A percentile compares a stretch with the other conserved stretches of the same genome.
Conservation (phyloP, 129 eudicot species). For the Artemisia argyi region DNA sequence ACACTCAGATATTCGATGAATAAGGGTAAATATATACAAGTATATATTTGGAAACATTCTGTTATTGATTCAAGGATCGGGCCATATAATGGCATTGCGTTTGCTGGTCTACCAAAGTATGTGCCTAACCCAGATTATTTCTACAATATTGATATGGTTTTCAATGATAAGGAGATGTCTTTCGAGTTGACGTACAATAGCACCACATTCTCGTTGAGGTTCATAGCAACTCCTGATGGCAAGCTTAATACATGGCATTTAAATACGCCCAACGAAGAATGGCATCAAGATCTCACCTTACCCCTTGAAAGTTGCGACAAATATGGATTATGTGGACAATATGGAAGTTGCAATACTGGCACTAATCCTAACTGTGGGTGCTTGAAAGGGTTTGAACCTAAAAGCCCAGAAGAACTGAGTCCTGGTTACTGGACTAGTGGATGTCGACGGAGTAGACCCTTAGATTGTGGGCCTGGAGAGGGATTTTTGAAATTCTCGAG, state of each 20-base stretch:
- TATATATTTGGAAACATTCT: conserved; percentile 11
- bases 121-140: background rate
- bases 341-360: conserved; percentile 12
- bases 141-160: background rate
- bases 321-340: conserved; percentile 23
- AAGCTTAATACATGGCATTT: conserved; percentile 7
- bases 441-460: conserved; percentile 19
- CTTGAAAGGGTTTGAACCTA: conserved; percentile 35
- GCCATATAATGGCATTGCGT: conserved; percentile 13
- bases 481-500: conserved; percentile 26
- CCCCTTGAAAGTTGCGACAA: conserved; percentile 18
- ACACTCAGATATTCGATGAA: background rate
- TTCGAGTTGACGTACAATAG: background rate
- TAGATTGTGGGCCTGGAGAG: conserved; percentile 30
- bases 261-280: conserved; percentile 1
- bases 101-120: conserved; percentile 10
- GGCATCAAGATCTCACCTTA: background rate
- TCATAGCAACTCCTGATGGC: conserved; percentile 8
- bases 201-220: background rate
- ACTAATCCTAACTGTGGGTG: conserved; percentile 27
- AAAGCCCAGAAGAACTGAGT: conserved; percentile 3
- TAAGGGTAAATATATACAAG: conserved; percentile 23
- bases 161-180: conserved; percentile 18
- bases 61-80: conserved; percentile 18
- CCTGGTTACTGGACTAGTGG: conserved; percentile 22